Evolutionary conservation across 2,329 filamentous ascomycete species (phyloP), one percentile per base, ranked within the genome.

Genomic region (Didymella pinodella): DNA sequence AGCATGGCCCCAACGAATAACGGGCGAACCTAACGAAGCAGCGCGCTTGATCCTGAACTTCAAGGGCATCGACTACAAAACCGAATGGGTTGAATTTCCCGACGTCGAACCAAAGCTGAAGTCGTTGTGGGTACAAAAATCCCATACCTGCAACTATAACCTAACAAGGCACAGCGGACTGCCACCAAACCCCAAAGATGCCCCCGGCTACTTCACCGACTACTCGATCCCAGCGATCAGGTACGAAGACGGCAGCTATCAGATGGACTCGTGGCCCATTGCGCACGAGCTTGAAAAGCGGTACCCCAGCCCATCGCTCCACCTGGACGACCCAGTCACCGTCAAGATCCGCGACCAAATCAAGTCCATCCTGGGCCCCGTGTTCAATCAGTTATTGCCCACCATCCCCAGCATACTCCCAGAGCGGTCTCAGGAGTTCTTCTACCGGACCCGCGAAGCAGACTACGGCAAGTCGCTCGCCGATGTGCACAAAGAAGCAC

Each of bases 71-170:
- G 81, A 86, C 45, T 92, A 91, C 78, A 82, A 83, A 70, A 91
- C 88, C 0, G 80, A 88, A 81, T 91, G 88, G 87, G 76, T 87
- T 16, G 87, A 90, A 68, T 91, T 90, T 64, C 88, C 88, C 0
- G 84, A 90, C 34, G 80, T 92, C 59, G 83, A 80, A 56, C 75
- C 84, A 1, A 83, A 74, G 2, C 78, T 91, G 48, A 79, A 85
- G 65, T 78, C 81, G 28, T 79, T 86, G 85, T 87, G 67, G 66
- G 81, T 74, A 11, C 20, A 7, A 7, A 36, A 36, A 12, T 4
- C 32, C 3, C 12, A 3, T 3, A 4, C 1, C 7, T 12, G 7
- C 16, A 14, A 28, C 16, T 18, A 12, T 18, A 38, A 2, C 20
- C 32, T 52, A 34, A 62, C 32, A 41, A 4, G 11, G 18, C 7